Evolutionary conservation across 306 rosid species (phyloP), one percentile per base, ranked within the genome.

Genomic region (Ammopiptanthus mongolicus): DNA sequence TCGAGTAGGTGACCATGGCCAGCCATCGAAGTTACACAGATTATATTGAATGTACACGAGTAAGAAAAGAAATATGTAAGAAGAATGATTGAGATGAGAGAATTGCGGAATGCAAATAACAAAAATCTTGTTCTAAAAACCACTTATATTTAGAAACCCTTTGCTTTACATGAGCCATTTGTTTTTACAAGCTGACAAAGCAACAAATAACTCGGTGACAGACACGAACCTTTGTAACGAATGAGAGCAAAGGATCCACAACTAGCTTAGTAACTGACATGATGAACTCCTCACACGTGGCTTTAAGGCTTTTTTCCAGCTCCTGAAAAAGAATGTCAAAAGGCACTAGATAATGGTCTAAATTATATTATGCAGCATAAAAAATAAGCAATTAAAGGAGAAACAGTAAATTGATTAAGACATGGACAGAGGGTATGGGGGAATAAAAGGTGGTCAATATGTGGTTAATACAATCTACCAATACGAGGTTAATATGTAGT

Each of bases 231-330:
- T 95, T 95, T 82, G 99, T 95, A 68, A 95, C 97, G 83, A 95
- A 95, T 51, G 98, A 95, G 77, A 95, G 99, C 87, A 95, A 86
- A 65, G 99, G 98, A 83, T 95, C 99, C 85, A 95, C 99, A 77
- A 95, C 97, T 47, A 86, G 88, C 92, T 95, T 95, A 48, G 99
- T 95, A 78, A 95, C 93, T 13, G 96, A 86, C 99, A 95, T 95
- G 46, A 95, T 92, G 83, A 92, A 95, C 83, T 95, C 98, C 86
- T 95, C 99, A 71, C 99, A 92, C 23, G 99, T 95, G 80, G 88
- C 87, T 85, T 95, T 95, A 42, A 95, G 90, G 90, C 88, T 95
- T 81, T 92, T 95, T 75, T 95, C 99, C 65, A 95, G 88, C 47
- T 92, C 99, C 99, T 95, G 91, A 82, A 84, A 77, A 65, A 72